Conservation (phyloP, 495 filamentous ascomycete genomes). For the Clavariopsis aquatica region DNA sequence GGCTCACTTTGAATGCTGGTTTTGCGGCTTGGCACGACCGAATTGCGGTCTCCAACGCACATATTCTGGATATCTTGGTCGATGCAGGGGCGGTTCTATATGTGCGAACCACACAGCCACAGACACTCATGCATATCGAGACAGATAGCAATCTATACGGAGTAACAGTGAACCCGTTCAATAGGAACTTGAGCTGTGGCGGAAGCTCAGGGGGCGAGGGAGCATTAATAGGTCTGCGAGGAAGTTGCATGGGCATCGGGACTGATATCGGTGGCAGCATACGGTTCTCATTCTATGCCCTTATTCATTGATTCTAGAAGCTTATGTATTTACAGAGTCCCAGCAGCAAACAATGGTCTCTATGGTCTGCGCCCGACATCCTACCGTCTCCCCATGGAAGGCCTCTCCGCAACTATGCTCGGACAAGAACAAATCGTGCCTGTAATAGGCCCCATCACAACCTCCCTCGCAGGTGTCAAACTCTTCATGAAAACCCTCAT, state of each 20-base stretch:
- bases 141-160: slow-evolving; percentile 60
- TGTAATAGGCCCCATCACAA: slow-evolving; percentile 64
- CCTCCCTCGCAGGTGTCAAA: slow-evolving; percentile 61
- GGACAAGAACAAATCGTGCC: slow-evolving; percentile 63
- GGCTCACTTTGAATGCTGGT: slow-evolving; percentile 52
- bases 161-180: slow-evolving; percentile 41
- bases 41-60: slow-evolving; percentile 48
- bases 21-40: slow-evolving; percentile 52
- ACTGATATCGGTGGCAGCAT: slow-evolving; percentile 41
- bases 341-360: slow-evolving; percentile 64
- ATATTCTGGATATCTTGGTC: slow-evolving; percentile 51
- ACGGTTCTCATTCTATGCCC: not conserved
- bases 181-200: slow-evolving; percentile 36
- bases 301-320: not conserved
- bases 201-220: slow-evolving; percentile 41
- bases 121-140: slow-evolving; percentile 63
- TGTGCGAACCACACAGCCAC: slow-evolving; percentile 58
- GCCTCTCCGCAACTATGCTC: slow-evolving; percentile 51
- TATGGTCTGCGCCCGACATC: slow-evolving; percentile 66
- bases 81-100: slow-evolving; percentile 55
- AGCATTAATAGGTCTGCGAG: slow-evolving; percentile 39
- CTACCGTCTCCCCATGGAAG: slow-evolving; percentile 58
- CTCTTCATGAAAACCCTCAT: slow-evolving; percentile 64
- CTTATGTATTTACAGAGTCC: slow-evolving; percentile 44
- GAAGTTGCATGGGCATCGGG: slow-evolving; percentile 38